A percentile compares a stretch with the other conserved stretches of the same genome.
These are phyloP conservation scores for Cruciata laevipes DNA, from an alignment of 257 asterid species.

Conservation along the genomic window DNA sequence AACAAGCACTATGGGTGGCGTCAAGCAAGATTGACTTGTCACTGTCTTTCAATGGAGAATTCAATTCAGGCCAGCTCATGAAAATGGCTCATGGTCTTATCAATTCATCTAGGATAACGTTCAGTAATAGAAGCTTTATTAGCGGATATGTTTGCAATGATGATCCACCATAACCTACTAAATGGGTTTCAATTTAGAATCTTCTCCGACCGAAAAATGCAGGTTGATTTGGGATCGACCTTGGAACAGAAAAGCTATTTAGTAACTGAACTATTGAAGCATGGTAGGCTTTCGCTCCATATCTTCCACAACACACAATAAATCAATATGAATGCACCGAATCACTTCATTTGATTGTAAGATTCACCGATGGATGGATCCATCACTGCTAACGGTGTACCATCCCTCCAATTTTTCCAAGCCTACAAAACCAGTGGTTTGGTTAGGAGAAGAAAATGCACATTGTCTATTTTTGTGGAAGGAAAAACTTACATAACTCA, in stretches of 20 bases:
- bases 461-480: neutral
- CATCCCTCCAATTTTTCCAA: slow-evolving; percentile 24
- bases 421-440: slow-evolving; percentile 11
- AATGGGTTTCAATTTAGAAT: neutral
- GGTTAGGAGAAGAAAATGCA: neutral
- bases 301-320: slow-evolving; percentile 30
- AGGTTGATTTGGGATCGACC: neutral
- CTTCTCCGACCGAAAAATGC: neutral
- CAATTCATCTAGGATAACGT: neutral
- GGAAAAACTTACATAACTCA: neutral
- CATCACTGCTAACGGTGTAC: slow-evolving; percentile 15
- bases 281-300: slow-evolving; percentile 22
- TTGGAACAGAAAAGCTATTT: neutral
- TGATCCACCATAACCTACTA: too few relatives aligned
- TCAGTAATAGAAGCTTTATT: neutral
- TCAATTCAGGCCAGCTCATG: too few relatives aligned
- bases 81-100: too few relatives aligned
- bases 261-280: slow-evolving; percentile 6
- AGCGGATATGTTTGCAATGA: neutral
- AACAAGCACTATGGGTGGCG: too few relatives aligned
- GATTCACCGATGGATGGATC: slow-evolving; percentile 21
- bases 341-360: slow-evolving; percentile 10
- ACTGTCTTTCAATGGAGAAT: too few relatives aligned
- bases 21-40: too few relatives aligned
- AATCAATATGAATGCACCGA: slow-evolving; percentile 20